Conservation (phyloP, 23 red algal species). For the Gracilaria domingensis region DNA sequence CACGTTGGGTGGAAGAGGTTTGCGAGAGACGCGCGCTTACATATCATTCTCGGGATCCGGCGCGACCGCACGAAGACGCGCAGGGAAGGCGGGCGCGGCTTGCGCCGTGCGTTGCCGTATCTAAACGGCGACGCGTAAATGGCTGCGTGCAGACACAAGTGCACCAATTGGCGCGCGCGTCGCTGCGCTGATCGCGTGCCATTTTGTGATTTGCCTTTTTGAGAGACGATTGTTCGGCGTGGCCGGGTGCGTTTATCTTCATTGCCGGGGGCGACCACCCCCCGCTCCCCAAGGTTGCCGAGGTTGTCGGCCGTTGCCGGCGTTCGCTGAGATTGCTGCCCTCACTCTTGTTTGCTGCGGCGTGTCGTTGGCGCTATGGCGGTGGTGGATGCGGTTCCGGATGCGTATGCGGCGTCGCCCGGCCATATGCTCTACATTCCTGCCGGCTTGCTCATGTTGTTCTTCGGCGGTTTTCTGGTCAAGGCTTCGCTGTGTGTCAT, state of each 20-base stretch:
- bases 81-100: neutral
- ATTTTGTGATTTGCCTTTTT: neutral
- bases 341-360: neutral
- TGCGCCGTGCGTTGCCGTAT: neutral
- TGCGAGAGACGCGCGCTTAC: neutral
- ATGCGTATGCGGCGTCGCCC: slow-evolving; percentile 34
- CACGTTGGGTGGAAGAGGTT: neutral
- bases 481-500: slow-evolving; percentile 52
- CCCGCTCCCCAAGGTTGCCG: neutral
- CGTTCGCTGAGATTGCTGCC: neutral
- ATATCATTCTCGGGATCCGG: neutral
- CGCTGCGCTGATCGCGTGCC: neutral
- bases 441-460: slow-evolving; percentile 62
- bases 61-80: slow-evolving; percentile 5
- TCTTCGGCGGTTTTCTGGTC: slow-evolving; percentile 70
- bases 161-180: slow-evolving; percentile 25
- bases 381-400: neutral
- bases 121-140: slow-evolving; percentile 5
- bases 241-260: neutral
- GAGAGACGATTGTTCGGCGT: neutral
- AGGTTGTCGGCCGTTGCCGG: neutral
- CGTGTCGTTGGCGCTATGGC: slow-evolving; percentile 15
- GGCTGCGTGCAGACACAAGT: neutral
- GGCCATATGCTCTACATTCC: slow-evolving; percentile 70
- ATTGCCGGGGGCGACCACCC: neutral